Evolutionary conservation across 1,139 yeast genomes (phyloP).

Genomic region (Geotrichum carabidarum): DNA sequence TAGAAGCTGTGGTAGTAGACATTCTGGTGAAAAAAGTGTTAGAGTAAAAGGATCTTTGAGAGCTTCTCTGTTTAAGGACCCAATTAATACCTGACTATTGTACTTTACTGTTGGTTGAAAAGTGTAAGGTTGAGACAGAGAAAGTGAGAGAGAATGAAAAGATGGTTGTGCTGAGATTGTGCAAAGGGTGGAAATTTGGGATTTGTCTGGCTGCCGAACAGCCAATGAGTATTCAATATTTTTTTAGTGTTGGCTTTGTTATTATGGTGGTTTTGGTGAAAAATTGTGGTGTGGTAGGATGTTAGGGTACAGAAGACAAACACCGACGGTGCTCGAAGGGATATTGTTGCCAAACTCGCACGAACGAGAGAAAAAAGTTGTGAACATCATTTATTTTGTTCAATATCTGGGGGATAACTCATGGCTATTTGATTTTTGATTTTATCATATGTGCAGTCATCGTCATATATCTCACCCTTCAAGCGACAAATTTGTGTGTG

Average conservation of each 20-base stretch:
- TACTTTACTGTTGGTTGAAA: neutral
- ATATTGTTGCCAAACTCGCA: no score
- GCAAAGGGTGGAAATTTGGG: neutral
- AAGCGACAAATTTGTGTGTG: no score
- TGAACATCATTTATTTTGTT: no score
- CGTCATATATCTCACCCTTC: no score
- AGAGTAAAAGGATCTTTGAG: neutral
- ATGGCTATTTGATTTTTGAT: no score
- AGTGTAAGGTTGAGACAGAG: neutral
- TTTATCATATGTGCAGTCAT: no score
- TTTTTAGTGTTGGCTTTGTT: neutral
- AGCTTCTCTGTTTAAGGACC: neutral
- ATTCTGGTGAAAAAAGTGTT: slow-evolving; percentile 15
- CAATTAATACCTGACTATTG: neutral
- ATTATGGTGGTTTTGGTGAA: neutral
- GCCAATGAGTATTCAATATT: neutral
- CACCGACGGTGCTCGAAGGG: no score
- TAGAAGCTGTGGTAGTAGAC: slow-evolving; percentile 29
- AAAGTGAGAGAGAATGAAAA: neutral
- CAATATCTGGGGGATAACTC: no score
- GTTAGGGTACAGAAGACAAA: neutral
- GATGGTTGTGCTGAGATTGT: neutral
- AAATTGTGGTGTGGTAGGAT: neutral
- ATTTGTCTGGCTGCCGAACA: neutral
- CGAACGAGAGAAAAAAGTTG: no score